Percentiles rank a stretch among this genome's conserved stretches.
These are phyloP conservation scores for Populus hybrid DNA, from an alignment of 441 rosid species.

Conservation along the genomic window DNA sequence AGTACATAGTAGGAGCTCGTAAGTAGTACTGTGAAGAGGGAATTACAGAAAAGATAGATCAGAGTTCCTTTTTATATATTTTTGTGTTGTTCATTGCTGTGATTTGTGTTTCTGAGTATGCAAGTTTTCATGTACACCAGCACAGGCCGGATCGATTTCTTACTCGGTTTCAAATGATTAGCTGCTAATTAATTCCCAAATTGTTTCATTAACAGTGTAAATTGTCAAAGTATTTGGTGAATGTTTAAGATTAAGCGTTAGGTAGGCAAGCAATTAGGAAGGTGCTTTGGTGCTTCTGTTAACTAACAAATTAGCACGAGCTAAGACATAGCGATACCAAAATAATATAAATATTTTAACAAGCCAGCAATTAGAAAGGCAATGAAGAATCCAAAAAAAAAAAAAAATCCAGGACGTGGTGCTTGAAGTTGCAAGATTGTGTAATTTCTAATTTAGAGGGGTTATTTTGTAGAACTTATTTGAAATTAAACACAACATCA, in stretches of 20 bases:
- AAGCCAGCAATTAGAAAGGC: no score
- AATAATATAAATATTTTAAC: no score
- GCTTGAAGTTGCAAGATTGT: no score
- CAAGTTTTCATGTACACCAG: not conserved
- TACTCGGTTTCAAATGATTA: not conserved
- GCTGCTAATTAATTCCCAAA: not conserved
- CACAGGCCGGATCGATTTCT: not conserved
- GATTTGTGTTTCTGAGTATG: not conserved
- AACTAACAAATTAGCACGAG: not conserved
- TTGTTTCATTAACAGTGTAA: not conserved
- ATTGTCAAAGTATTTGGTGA: not conserved
- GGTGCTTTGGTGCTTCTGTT: not conserved
- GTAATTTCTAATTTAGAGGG: no score
- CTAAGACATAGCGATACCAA: not conserved
- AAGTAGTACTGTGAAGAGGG: not conserved
- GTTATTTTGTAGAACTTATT: no score
- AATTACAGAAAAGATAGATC: not conserved
- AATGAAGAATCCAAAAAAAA: no score
- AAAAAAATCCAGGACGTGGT: no score
- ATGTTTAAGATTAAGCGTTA: not conserved
- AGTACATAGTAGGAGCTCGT: slow-evolving; percentile 11
- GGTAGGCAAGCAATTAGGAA: not conserved
- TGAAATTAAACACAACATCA: no score
- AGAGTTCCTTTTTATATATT: not conserved
- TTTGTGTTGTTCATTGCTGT: not conserved